These are phyloP conservation scores for Nakataea oryzae DNA, from an alignment of 2,329 filamentous ascomycete genomes.

Conservation along the genomic window DNA sequence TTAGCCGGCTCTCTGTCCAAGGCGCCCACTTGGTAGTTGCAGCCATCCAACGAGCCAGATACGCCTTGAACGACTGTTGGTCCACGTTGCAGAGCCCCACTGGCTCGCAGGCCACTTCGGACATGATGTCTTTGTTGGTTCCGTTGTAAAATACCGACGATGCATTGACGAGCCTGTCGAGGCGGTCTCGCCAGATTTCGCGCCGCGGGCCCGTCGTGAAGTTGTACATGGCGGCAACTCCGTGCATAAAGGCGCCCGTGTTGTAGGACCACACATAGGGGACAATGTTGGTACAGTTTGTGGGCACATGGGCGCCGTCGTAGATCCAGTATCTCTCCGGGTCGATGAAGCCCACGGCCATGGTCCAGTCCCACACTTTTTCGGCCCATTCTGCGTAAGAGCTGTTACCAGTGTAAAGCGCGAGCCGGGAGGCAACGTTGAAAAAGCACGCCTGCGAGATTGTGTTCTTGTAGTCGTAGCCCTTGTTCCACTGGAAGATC, in stretches of 20 bases:
- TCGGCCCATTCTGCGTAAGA: slow-evolving; percentile 73
- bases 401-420: slow-evolving; percentile 62
- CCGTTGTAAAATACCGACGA: slow-evolving; percentile 44
- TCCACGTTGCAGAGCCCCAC: slow-evolving; percentile 50
- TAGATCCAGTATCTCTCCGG: slow-evolving; percentile 44
- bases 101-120: slow-evolving; percentile 55
- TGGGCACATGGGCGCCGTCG: slow-evolving; percentile 47
- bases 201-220: slow-evolving; percentile 29
- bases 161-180: slow-evolving; percentile 45
- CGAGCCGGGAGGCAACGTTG: slow-evolving; percentile 46
- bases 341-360: slow-evolving; percentile 45
- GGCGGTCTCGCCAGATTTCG: slow-evolving; percentile 44
- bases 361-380: slow-evolving; percentile 61
- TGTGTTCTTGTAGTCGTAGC: slow-evolving; percentile 61
- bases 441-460: slow-evolving; percentile 40
- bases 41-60: slow-evolving; percentile 51
- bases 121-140: slow-evolving; percentile 44
- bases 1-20: slow-evolving; percentile 40
- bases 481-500: slow-evolving; percentile 72
- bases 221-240: slow-evolving; percentile 60
- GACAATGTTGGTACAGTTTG: slow-evolving; percentile 47
- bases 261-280: slow-evolving; percentile 63
- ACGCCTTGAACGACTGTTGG: slow-evolving; percentile 55
- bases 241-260: slow-evolving; percentile 53
- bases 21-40: slow-evolving; percentile 54